Base-by-base conservation (phyloP, 75 land plant species). In the Cunninghamia lanceolata region DNA sequence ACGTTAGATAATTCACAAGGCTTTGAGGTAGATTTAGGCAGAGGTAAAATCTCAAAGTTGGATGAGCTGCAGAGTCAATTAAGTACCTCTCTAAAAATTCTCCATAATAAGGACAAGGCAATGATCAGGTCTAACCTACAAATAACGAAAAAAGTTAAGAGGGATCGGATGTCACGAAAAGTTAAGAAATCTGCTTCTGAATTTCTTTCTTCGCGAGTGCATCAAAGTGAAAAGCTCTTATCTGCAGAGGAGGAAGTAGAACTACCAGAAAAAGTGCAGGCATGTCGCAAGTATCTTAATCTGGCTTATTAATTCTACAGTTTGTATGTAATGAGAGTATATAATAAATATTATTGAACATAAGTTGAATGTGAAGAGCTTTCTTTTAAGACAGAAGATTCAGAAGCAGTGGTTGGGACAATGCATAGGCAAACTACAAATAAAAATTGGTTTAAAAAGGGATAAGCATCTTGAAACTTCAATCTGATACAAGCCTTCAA, bases 241-340 rank as follows among this genome's bases (percentile, higher is more conserved):
- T 91, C 91, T 63, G 85, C 80, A 40, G 71, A 89, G 85, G 94
- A 94, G 88, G 94, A 94, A 82, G 83, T 80, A 53, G 90, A 91
- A 35, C 77, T 90, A 59, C 75, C 93, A 80, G 46, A 25, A 46
- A 46, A 88, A 50, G 81, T 94, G 30, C 92, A 94, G 92, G 94
- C 88, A 86, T 84, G 74, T 82, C 25, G 38, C 39, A 81, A 16
- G 9, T 9, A 42, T 85, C n/a, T 56, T 54, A 54, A 54, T 54
- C 59, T 54, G 35, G 52, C 36, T 66, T 3, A 54, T 54, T 46
- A 81, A 71, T 45, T 53, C 13, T 28, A 35, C 78, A 75, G 78
- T 38, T 75, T 36, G 40, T 75, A 75, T 75, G 42, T 38, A 54
- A 54, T 54, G 59, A 54, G 46, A 0, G 0, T 17, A 52, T 66